phyloP scores from a whole-genome alignment of 306 rosid species.

The Trifolium repens region DNA sequence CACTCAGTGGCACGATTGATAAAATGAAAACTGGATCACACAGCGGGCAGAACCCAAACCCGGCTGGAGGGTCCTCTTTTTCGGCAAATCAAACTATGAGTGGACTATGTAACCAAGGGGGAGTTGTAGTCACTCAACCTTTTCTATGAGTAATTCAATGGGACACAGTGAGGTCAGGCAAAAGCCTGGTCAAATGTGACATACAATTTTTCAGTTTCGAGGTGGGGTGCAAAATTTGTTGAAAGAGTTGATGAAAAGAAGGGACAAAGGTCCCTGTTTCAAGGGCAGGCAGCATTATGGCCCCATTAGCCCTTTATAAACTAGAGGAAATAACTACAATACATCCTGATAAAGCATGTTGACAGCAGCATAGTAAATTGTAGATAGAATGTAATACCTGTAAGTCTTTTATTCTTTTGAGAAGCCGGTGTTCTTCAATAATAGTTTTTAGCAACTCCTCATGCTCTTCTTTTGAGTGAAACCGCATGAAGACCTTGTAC shows the following conservation, averaged over 20 bases:
- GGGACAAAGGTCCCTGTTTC: not conserved
- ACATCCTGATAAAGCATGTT: slow-evolving; percentile 19
- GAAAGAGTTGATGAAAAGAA: not conserved
- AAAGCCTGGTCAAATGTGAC: not conserved
- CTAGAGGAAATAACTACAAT: slow-evolving; percentile 22
- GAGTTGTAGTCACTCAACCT: not conserved
- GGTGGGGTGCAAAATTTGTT: not conserved
- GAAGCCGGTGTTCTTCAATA: slow-evolving; percentile 73
- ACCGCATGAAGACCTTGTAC: slow-evolving; percentile 78
- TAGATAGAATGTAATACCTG: slow-evolving; percentile 58
- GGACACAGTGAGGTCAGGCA: not conserved
- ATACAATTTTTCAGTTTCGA: not conserved
- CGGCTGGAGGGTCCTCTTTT: not conserved
- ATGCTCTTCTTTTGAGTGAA: slow-evolving; percentile 81
- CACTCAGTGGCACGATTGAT: not conserved
- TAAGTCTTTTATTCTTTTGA: slow-evolving; percentile 78
- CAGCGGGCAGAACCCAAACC: slow-evolving; percentile 7
- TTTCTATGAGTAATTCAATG: not conserved
- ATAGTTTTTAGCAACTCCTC: slow-evolving; percentile 60
- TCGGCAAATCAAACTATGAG: not conserved
- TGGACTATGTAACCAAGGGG: not conserved
- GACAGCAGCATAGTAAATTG: not conserved
- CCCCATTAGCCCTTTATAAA: slow-evolving; percentile 14
- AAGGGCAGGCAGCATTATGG: not conserved
- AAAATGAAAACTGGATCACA: not conserved